Conservation (phyloP, 1,139 yeast genomes). For the Sugiyamaella paludigena region DNA sequence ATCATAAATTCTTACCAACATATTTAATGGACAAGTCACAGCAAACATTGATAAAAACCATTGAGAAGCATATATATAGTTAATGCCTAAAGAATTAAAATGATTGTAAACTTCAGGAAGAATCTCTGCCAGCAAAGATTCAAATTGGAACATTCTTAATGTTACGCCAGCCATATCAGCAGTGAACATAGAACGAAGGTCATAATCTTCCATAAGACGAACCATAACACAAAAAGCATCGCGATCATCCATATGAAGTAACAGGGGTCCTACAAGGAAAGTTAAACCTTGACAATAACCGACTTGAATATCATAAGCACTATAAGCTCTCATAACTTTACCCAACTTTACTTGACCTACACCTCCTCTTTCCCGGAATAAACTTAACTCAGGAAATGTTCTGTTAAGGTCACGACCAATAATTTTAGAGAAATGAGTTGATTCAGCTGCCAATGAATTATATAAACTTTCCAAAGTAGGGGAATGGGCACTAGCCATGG, state of each 20-base stretch:
- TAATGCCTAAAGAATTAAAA: conserved; percentile 40
- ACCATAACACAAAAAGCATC: conserved; percentile 55
- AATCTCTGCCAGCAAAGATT: conserved; percentile 42
- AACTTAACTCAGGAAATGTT: conserved; percentile 58
- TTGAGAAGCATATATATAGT: conserved; percentile 44
- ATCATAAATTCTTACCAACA: conserved; percentile 54
- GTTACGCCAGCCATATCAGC: conserved; percentile 58
- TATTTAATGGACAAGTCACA: conserved; percentile 56
- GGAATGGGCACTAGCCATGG: conserved; percentile 38
- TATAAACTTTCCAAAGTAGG: conserved; percentile 35
- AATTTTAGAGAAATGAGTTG: conserved; percentile 50
- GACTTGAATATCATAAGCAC: conserved; percentile 64
- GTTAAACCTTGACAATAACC: conserved; percentile 74
- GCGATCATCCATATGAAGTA: conserved; percentile 50
- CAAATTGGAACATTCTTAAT: conserved; percentile 55
- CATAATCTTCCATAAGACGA: conserved; percentile 61
- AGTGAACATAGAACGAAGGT: conserved; percentile 57
- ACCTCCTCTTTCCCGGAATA: conserved; percentile 51
- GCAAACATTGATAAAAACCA: conserved; percentile 70
- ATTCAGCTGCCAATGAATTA: conserved; percentile 42
- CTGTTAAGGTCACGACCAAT: conserved; percentile 61
- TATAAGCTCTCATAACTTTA: conserved; percentile 60
- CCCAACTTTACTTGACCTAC: conserved; percentile 48
- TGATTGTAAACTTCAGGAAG: conserved; percentile 49
- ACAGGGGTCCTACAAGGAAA: conserved; percentile 62